Evolutionary conservation across 495 filamentous ascomycete genomes (phyloP).

Genomic region (Xylaria bambusicola): DNA sequence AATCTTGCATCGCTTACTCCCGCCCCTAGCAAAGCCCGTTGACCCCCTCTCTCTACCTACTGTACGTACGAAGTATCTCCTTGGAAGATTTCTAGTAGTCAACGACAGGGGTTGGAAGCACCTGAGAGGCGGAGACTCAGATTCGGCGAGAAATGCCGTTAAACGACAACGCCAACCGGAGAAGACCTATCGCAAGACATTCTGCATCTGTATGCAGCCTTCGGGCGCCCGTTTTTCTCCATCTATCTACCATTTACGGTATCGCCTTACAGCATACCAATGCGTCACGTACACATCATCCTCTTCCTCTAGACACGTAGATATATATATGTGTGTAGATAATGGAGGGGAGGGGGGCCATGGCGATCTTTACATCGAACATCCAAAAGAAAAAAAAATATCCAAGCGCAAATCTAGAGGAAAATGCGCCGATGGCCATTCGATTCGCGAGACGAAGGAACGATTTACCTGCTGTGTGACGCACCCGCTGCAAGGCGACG

Average conservation of each 20-base stretch:
- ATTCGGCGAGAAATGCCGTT: conserved; percentile 1
- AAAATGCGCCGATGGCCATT: neutral
- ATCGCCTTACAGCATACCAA: conserved; percentile 8
- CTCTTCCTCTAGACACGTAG: neutral
- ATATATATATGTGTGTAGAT: neutral
- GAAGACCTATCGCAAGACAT: neutral
- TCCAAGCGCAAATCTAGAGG: conserved; percentile 1
- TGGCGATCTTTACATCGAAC: neutral
- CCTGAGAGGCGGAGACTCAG: conserved; percentile 5
- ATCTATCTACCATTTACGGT: conserved; percentile 1
- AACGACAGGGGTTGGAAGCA: conserved; percentile 14
- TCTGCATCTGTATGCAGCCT: conserved; percentile 6
- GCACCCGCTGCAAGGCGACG: conserved; percentile 4
- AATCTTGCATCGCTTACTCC: conserved; percentile 20
- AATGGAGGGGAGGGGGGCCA: neutral
- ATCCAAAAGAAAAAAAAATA: neutral
- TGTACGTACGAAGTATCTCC: neutral
- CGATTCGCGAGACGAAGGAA: neutral
- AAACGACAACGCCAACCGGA: conserved; percentile 7
- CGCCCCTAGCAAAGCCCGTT: conserved; percentile 6
- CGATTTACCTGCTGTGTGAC: conserved; percentile 19
- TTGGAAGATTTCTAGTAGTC: conserved; percentile 5
- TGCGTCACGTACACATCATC: neutral
- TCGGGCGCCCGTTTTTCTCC: conserved; percentile 11
- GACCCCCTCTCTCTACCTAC: no score